phyloP scores from a whole-genome alignment of 2,329 filamentous ascomycete genomes.

The Colletotrichum scovillei region DNA sequence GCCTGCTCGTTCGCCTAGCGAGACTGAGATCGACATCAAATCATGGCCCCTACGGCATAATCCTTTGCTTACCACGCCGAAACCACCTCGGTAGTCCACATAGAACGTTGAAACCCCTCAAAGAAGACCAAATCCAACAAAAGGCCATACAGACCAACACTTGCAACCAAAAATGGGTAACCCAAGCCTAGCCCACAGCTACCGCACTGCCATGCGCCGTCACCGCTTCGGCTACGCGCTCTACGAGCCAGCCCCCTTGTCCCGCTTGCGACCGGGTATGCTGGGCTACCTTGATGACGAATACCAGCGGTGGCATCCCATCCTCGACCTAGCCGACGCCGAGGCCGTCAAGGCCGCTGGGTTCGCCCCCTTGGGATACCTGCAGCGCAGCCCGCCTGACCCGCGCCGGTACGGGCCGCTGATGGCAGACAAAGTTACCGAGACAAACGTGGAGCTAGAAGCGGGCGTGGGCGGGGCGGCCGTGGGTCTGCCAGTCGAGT shows the following conservation, averaged over 20 bases:
- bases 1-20: not conserved
- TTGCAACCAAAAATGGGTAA: not conserved
- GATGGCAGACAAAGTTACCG: constrained; percentile 36
- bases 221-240: not conserved
- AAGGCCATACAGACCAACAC: not conserved
- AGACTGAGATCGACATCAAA: not conserved
- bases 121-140: not conserved
- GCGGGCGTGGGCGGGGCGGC: not conserved
- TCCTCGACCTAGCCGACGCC: not conserved
- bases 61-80: not conserved
- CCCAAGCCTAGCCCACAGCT: not conserved
- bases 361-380: not conserved
- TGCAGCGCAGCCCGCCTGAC: not conserved
- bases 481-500: not conserved
- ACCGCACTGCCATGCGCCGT: not conserved
- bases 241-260: not conserved
- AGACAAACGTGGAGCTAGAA: constrained; percentile 38
- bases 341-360: not conserved
- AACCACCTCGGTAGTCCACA: not conserved
- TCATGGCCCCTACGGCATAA: not conserved
- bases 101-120: not conserved
- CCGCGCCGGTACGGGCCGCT: not conserved
- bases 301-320: not conserved
- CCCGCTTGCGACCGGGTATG: not conserved
- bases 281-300: not conserved